phyloP scores from a whole-genome alignment of 495 filamentous ascomycete genomes.

The Endocarpon pusillum region DNA sequence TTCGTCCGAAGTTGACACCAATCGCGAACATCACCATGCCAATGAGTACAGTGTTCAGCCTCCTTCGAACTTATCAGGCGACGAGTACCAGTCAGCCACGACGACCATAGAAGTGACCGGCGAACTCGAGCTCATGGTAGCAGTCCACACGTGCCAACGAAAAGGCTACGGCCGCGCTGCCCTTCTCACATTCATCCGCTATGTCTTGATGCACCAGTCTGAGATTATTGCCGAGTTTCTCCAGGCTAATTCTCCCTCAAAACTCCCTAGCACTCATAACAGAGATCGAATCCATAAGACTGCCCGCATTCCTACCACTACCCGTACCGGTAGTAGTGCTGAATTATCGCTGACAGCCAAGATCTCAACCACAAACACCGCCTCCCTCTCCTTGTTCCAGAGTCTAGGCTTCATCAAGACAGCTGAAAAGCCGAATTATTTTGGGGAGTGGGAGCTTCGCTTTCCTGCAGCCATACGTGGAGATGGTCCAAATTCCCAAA shows the following conservation, averaged over 20 bases:
- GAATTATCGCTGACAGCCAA: slow-evolving; percentile 36
- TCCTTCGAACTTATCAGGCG: slow-evolving; percentile 26
- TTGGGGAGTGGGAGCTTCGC: slow-evolving; percentile 49
- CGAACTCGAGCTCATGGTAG: slow-evolving; percentile 85
- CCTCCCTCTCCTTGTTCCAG: slow-evolving; percentile 44
- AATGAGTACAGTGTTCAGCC: slow-evolving; percentile 77
- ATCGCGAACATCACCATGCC: slow-evolving; percentile 27
- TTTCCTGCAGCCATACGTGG: too few relatives aligned
- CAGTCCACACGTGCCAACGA: slow-evolving; percentile 35
- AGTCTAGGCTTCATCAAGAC: slow-evolving; percentile 34
- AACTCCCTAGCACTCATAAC: background rate
- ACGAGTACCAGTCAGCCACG: slow-evolving; percentile 9
- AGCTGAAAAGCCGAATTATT: slow-evolving; percentile 38
- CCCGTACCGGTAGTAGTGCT: background rate
- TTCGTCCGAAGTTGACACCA: slow-evolving; percentile 25
- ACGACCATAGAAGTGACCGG: slow-evolving; percentile 42
- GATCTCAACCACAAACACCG: slow-evolving; percentile 36
- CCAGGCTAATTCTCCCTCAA: background rate
- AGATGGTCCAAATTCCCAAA: too few relatives aligned
- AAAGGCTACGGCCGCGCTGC: slow-evolving; percentile 48
- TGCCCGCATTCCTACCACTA: too few relatives aligned
- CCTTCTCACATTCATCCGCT: slow-evolving; percentile 50
- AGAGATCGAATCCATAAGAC: too few relatives aligned
- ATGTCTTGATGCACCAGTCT: slow-evolving; percentile 30
- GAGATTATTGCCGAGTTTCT: slow-evolving; percentile 44